Percentiles rank a stretch among this genome's conserved stretches.
Evolutionary conservation across 768 basidiomycete genomes (phyloP).

Genomic region (Cystofilobasidium bisporidii): DNA sequence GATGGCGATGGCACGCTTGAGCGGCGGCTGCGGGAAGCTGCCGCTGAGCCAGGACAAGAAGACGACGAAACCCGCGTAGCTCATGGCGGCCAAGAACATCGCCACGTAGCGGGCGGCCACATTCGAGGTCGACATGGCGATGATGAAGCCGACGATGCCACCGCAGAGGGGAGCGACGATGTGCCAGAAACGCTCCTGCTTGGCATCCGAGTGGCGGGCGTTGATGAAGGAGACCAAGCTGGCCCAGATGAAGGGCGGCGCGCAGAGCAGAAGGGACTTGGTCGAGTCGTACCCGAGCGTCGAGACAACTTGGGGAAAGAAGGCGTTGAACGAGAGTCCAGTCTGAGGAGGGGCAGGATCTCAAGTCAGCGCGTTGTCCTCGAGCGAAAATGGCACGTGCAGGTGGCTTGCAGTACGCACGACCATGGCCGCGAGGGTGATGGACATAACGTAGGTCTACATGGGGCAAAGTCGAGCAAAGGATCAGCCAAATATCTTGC

Average conservation of each 20-base stretch:
- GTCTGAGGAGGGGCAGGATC: too few species aligned
- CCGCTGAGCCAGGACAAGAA: conserved; percentile 46
- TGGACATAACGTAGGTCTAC: too few species aligned
- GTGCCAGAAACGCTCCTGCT: conserved; percentile 53
- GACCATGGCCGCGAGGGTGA: too few species aligned
- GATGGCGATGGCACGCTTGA: conserved; percentile 80
- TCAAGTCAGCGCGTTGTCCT: too few species aligned
- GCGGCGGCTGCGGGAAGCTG: conserved; percentile 62
- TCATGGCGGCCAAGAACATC: conserved; percentile 11
- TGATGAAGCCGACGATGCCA: conserved; percentile 18
- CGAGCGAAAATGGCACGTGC: too few species aligned
- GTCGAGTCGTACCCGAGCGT: conserved; percentile 55
- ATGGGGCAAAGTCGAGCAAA: too few species aligned
- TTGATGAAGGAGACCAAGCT: conserved; percentile 50
- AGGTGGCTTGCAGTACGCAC: too few species aligned
- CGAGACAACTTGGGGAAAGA: conserved; percentile 48
- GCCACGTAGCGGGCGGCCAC: conserved; percentile 49
- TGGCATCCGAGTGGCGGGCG: conserved; percentile 58
- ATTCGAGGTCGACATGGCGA: conserved; percentile 46
- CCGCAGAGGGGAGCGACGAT: conserved; percentile 19
- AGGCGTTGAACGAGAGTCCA: conserved; percentile 26
- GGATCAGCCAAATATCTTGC: too few species aligned
- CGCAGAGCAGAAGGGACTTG: conserved; percentile 61
- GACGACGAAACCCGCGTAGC: conserved; percentile 56
- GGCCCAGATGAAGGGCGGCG: conserved; percentile 41